Conservation (phyloP, 805 yeast species). For the Metschnikowia colocasiae region DNA sequence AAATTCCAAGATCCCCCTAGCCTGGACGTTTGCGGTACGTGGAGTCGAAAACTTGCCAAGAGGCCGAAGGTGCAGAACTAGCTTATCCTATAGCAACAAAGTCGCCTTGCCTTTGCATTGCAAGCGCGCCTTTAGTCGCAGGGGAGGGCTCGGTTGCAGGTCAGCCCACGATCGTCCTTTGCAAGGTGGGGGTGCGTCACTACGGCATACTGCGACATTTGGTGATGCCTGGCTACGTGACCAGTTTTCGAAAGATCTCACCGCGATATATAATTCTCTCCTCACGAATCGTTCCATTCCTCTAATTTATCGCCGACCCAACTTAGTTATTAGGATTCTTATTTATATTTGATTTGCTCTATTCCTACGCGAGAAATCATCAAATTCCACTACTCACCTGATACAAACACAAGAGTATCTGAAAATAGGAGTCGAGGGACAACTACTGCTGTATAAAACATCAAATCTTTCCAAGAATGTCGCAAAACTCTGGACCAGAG, state of each 20-base stretch:
- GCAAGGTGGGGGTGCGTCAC: slow-evolving; percentile 3
- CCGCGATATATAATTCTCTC: slow-evolving; percentile 2
- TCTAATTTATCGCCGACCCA: neutral
- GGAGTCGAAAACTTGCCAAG: neutral
- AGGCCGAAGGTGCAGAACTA: neutral
- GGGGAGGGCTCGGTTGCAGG: slow-evolving; percentile 5
- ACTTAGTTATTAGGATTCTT: neutral
- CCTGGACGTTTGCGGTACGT: neutral
- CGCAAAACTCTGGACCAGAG: neutral
- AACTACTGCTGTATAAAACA: neutral
- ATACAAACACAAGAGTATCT: neutral
- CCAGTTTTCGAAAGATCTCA: slow-evolving; percentile 3
- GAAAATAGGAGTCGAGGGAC: neutral
- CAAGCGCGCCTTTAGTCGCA: neutral
- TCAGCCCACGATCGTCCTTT: slow-evolving; percentile 7
- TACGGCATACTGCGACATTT: slow-evolving; percentile 6
- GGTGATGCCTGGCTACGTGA: slow-evolving; percentile 4
- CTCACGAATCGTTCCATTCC: neutral
- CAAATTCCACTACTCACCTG: neutral
- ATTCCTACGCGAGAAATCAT: neutral
- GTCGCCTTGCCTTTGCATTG: neutral
- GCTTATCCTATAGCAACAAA: neutral
- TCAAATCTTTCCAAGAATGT: neutral
- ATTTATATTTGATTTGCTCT: neutral
- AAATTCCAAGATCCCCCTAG: neutral